These are phyloP conservation scores for Pugionium dolabratum DNA, from an alignment of 345 rosid species.

Conservation along the genomic window DNA sequence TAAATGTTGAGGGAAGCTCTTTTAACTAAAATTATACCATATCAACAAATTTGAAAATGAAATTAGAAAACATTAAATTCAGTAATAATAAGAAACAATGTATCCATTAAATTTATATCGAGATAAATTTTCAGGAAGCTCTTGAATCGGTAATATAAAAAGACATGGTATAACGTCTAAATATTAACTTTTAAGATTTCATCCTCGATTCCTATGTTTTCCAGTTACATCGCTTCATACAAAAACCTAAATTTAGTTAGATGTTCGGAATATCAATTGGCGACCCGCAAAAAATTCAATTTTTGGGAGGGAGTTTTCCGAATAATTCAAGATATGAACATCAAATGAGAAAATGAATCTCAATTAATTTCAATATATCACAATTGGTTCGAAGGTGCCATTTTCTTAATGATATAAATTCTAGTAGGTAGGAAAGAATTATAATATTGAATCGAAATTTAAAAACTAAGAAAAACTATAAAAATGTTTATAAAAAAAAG, in stretches of 20 bases:
- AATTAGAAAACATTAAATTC: background rate
- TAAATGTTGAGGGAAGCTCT: background rate
- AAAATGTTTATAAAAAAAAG: background rate
- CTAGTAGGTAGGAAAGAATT: background rate
- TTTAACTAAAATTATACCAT: background rate
- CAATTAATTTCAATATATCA: background rate
- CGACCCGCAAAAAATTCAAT: background rate
- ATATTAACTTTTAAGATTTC: background rate
- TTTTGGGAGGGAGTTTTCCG: background rate
- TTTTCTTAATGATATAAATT: background rate
- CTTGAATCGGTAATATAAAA: background rate
- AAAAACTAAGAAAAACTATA: background rate
- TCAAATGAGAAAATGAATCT: background rate
- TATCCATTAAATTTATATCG: background rate
- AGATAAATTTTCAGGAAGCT: background rate
- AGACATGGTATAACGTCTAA: background rate
- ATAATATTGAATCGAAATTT: slow-evolving; percentile 9
- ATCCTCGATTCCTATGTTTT: no score
- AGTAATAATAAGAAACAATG: background rate
- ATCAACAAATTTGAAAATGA: no score
- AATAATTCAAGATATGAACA: slow-evolving; percentile 1
- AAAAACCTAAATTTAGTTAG: background rate
- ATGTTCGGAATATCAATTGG: background rate
- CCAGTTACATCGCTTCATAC: background rate
- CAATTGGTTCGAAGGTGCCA: background rate